phyloP scores from a whole-genome alignment of 2,329 filamentous ascomycete species.

The Phyllosticta capitalensis region DNA sequence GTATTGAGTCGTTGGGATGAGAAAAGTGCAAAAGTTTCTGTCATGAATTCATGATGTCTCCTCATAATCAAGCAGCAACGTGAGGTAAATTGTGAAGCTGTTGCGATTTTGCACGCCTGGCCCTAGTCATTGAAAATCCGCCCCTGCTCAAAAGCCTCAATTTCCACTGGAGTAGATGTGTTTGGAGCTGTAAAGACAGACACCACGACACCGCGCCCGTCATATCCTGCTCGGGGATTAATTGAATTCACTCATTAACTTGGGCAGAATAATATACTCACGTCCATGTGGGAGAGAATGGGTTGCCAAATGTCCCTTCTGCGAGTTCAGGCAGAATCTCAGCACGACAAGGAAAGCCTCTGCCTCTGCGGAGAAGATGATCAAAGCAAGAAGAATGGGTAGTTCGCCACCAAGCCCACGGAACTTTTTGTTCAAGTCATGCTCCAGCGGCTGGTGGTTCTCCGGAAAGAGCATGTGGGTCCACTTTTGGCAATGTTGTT shows the following conservation, averaged over 20 bases:
- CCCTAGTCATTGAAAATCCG: neutral
- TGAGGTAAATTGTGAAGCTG: too few species aligned
- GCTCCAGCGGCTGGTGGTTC: neutral
- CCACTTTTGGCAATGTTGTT: neutral
- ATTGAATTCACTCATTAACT: neutral
- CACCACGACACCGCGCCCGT: conserved; percentile 10
- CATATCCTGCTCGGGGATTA: neutral
- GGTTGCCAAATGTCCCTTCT: conserved; percentile 14
- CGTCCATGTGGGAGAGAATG: conserved; percentile 13
- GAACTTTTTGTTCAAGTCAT: neutral
- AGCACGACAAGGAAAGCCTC: conserved; percentile 13
- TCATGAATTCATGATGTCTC: too few species aligned
- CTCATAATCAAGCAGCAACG: too few species aligned
- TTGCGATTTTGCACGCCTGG: too few species aligned
- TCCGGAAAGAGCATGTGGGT: neutral
- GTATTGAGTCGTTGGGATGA: too few species aligned
- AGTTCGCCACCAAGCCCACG: conserved; percentile 25
- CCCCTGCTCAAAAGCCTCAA: neutral
- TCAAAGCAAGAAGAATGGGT: conserved; percentile 23
- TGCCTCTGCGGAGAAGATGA: conserved; percentile 19
- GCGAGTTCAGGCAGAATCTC: conserved; percentile 15
- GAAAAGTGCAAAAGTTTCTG: too few species aligned
- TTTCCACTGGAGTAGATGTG: neutral
- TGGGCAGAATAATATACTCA: conserved; percentile 11
- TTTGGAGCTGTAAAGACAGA: neutral